These are phyloP conservation scores for Graphilbum fragrans DNA, from an alignment of 2,329 filamentous ascomycete genomes.

Conservation along the genomic window DNA sequence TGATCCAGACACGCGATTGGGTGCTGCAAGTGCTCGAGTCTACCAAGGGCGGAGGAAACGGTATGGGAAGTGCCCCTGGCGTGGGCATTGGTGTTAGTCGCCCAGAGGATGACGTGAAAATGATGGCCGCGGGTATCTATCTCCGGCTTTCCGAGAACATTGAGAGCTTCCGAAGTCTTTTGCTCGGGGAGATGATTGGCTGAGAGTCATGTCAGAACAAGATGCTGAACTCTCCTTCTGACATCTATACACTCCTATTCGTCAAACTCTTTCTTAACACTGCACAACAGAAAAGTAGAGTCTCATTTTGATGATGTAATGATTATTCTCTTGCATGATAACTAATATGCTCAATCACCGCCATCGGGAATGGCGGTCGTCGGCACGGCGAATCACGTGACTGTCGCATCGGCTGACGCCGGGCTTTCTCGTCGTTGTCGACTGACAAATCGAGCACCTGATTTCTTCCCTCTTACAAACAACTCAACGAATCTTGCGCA, in stretches of 20 bases:
- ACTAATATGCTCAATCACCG: too few species aligned
- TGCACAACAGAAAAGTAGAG: not conserved
- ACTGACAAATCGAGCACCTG: conserved; percentile 2
- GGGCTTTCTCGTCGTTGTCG: not conserved
- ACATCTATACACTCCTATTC: not conserved
- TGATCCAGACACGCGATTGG: conserved; percentile 81
- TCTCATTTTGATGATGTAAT: too few species aligned
- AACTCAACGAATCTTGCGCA: not conserved
- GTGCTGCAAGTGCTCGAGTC: conserved; percentile 62
- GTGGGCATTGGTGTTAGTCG: conserved; percentile 35
- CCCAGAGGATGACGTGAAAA: conserved; percentile 71
- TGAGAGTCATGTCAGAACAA: conserved; percentile 2
- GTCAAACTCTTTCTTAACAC: not conserved
- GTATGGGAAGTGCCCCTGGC: conserved; percentile 20
- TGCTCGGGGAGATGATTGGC: conserved; percentile 57
- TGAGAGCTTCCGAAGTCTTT: conserved; percentile 63
- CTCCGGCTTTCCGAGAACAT: conserved; percentile 71
- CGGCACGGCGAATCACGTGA: conserved; percentile 1
- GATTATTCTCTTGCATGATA: too few species aligned
- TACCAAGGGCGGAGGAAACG: conserved; percentile 7
- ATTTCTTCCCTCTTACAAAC: not conserved
- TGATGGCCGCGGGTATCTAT: conserved; percentile 63
- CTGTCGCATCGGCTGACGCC: not conserved
- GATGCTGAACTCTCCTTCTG: not conserved
- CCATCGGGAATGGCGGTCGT: too few species aligned